Conservation (phyloP, 1,139 yeast species). For the Zygoascus hellenicus region DNA sequence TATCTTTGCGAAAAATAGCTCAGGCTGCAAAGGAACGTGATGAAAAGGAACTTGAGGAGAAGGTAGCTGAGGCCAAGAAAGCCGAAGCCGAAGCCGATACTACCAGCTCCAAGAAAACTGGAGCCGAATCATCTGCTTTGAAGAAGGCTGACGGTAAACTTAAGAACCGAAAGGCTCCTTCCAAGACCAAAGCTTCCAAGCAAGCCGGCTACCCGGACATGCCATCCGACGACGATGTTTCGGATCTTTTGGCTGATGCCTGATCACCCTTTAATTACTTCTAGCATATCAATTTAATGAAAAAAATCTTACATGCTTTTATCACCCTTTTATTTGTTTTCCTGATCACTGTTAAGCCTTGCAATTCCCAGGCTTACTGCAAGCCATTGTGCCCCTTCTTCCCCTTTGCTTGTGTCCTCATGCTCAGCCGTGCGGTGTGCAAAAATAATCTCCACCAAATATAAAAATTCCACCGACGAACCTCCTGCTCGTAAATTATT, state of each 20-base stretch:
- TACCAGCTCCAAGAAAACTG: conserved; percentile 4
- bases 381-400: too few species aligned
- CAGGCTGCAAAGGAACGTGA: conserved; percentile 42
- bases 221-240: conserved; percentile 63
- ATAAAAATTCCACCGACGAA: too few species aligned
- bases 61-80: conserved; percentile 13
- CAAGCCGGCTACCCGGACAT: conserved; percentile 39
- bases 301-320: too few species aligned
- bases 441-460: too few species aligned
- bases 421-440: too few species aligned
- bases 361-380: too few species aligned
- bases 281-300: too few species aligned
- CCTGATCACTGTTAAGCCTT: too few species aligned
- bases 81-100: conserved; percentile 12
- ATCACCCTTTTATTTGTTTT: too few species aligned
- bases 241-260: conserved; percentile 55
- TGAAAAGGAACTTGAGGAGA: conserved; percentile 26
- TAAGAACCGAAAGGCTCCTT: conserved; percentile 4
- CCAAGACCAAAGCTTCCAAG: conserved; percentile 15
- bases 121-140: conserved; percentile 10
- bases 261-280: too few species aligned
- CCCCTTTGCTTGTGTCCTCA: too few species aligned
- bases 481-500: too few species aligned
- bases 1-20: conserved; percentile 34
- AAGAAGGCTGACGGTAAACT: conserved; percentile 9